Evolutionary conservation across 495 filamentous ascomycete genomes (phyloP), one percentile per base, ranked within the genome.

Genomic region (Talaromyces nanjingensis): DNA sequence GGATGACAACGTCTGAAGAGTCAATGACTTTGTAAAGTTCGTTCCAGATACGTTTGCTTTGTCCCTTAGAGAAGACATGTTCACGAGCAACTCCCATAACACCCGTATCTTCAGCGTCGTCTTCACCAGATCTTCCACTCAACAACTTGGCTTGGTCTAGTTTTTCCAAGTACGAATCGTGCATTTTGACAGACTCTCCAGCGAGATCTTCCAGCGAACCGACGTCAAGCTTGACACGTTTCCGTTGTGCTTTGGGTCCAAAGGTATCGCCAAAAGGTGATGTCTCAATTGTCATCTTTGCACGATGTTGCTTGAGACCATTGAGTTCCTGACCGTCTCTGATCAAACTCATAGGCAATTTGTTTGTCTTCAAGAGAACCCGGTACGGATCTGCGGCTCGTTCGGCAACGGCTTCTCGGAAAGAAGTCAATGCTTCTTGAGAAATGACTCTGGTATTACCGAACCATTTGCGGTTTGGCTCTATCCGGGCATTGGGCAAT

Each of bases 1-100:
- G 93, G 33, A 98, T 88, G 33, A 98, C 85, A 25, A 98, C 92
- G 72, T 98, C 93, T n/a, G 91, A 93, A 7, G 91, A 93, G 75
- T 96, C 92, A 27, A 98, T 92, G 70, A 97, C 91, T 77, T 98
- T 96, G 79, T 93, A 97, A n/a, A 98, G 75, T 69, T 98, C 94
- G 74, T 97, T 97, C 92, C 92, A 98, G 67, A 98, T 98, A 57
- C 94, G 82, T 75, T 94, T 96, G 66, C 86, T 90, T 73, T 96
- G 91, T 16, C 94, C 94, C 79, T 98, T 98, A 59, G 79, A 87
- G 77, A 98, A 98, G 59, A 98, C 89, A 25, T 92, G 84, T 69
- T 98, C 94, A 64, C 89, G 82, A 22, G 93, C 91, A 52, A 85
- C 87, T 2, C 86, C 83, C 16, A 90, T 75, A 9, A 75, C 74